Base-by-base conservation (phyloP, 805 yeast species). In the Candida verbasci region DNA sequence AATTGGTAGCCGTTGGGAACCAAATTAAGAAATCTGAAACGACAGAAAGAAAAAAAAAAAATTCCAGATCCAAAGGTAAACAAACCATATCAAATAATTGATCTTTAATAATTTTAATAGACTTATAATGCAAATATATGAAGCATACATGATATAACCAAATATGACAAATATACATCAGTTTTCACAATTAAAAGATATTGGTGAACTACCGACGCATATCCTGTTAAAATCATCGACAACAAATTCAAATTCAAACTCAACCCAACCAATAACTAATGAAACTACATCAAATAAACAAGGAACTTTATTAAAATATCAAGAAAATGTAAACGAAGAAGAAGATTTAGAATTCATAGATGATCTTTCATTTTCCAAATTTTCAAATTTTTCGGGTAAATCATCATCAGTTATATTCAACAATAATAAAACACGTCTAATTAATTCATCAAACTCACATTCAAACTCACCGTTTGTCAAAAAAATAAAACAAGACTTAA, bases 281-380 rank as follows among this genome's bases (percentile, higher is more conserved):
- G 22, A 10, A 11, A 18, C 15, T 5, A 5, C 10, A 11, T 24
- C 35, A 17, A 24, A 15, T 20, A 42, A 40, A 26, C 24, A 40
- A 27, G 29, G 37, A 9, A 63, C 41, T 60, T 72, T 16, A 40
- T 68, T 27, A 62, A 52, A 51, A 37, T 57, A 43, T 34, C 49
- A 46, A 33, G 62, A 58, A 31, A 43, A 41, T 17, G 46, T 45
- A 5, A 46, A 47, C 23, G 47, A 50, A 15, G 50, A 48, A 10
- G 52, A 55, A n/a, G 68, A 56, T 27, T 55, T 58, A 34, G 55
- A 56, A 7, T 3, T 32, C 15, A 18, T 15, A 5, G 28, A 36
- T 16, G 40, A 62, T 34, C 45, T 65, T 9, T 61, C 69, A 6
- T 65, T 55, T 43, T 62, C 68, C 29, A 58, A 51, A 44, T 65